These are phyloP conservation scores for Arthrobotrys entomopaga DNA, from an alignment of 2,329 filamentous ascomycete genomes.

Conservation along the genomic window DNA sequence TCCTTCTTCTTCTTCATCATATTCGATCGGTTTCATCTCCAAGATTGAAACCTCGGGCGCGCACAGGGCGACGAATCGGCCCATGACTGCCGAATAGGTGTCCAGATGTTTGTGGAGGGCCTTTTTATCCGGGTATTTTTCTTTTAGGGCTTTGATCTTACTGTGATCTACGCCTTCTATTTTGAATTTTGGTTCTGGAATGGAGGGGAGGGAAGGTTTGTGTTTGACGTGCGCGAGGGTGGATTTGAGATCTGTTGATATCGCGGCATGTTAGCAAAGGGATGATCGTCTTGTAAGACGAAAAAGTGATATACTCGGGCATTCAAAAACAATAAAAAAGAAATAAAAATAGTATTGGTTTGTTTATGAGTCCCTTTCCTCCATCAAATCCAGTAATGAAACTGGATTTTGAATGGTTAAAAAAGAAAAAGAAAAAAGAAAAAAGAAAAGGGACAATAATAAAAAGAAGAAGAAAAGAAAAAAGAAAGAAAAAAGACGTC, in stretches of 20 bases:
- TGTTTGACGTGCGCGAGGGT: background rate
- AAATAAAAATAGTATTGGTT: too few species aligned
- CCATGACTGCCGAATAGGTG: constrained; percentile 31
- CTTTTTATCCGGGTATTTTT: constrained; percentile 39
- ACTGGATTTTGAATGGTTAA: background rate
- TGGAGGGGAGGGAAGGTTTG: constrained; percentile 7
- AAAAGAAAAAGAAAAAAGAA: too few species aligned
- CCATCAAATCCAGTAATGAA: background rate
- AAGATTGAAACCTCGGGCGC: constrained; percentile 22
- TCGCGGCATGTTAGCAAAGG: background rate
- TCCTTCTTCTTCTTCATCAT: background rate
- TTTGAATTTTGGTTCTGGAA: constrained; percentile 36
- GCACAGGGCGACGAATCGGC: constrained; percentile 30
- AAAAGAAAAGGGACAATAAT: too few species aligned
- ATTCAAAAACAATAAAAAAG: background rate
- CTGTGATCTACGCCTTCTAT: constrained; percentile 36
- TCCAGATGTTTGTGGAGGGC: constrained; percentile 43
- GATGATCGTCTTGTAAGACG: background rate
- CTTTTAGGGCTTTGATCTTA: constrained; percentile 32
- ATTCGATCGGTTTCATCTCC: constrained; percentile 19
- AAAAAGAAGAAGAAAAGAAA: background rate
- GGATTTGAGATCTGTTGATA: background rate
- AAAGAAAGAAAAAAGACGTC: too few species aligned
- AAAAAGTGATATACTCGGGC: background rate
- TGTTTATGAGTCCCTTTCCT: background rate